phyloP scores from a whole-genome alignment of 163 green algal genomes.

The Prototheca wickerhamii region DNA sequence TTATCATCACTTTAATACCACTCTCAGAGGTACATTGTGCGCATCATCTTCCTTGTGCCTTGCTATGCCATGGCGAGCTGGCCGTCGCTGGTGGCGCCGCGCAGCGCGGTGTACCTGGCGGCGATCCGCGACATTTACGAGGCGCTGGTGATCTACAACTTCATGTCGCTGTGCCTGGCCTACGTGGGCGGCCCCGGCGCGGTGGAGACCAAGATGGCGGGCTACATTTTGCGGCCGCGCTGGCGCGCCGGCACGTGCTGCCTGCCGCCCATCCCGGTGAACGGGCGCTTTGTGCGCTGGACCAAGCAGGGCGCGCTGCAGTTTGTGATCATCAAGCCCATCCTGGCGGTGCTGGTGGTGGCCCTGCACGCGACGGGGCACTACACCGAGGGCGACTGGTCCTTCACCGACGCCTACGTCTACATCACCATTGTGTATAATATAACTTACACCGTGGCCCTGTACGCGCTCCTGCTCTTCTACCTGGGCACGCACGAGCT shows the following conservation, averaged over 20 bases:
- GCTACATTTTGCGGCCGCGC: slow-evolving; percentile 69
- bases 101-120: slow-evolving; percentile 80
- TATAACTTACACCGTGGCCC: slow-evolving; percentile 77
- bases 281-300: slow-evolving; percentile 76
- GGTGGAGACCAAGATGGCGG: slow-evolving; percentile 38
- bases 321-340: slow-evolving; percentile 94
- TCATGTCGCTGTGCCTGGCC: slow-evolving; percentile 83
- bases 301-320: slow-evolving; percentile 93
- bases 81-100: slow-evolving; percentile 60
- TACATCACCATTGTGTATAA: slow-evolving; percentile 96
- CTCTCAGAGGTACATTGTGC: slow-evolving; percentile 89
- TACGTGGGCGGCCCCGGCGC: slow-evolving; percentile 81
- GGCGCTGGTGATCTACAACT: slow-evolving; percentile 98
- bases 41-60: slow-evolving; percentile 97
- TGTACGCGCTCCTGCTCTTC: slow-evolving; percentile 92
- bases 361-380: slow-evolving; percentile 65
- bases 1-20: neutral
- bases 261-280: slow-evolving; percentile 70
- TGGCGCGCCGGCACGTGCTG: slow-evolving; percentile 84
- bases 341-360: slow-evolving; percentile 74
- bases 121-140: slow-evolving; percentile 92
- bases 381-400: slow-evolving; percentile 73
- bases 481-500: slow-evolving; percentile 90
- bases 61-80: slow-evolving; percentile 85
- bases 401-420: slow-evolving; percentile 54